Evolutionary conservation across 1,284 basidiomycete genomes (phyloP), one percentile per base, ranked within the genome.

Genomic region (Fomitopsis schrenkii): DNA sequence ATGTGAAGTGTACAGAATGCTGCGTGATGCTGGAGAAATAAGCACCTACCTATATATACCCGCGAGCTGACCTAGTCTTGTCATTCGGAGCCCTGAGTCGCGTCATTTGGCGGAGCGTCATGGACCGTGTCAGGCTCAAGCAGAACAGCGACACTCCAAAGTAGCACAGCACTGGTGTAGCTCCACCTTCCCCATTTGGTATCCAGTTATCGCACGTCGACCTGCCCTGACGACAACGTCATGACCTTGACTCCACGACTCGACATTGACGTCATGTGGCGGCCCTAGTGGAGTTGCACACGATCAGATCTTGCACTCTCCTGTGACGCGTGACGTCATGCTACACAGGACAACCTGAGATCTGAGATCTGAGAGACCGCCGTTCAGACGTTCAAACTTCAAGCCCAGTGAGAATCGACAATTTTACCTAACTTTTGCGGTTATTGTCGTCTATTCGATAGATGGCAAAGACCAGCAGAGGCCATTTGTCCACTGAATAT

Each of bases 321-420:
- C 9, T 38, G 33, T 15, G 44, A 56, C 52, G 59, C 59, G 54
- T 57, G 62, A 58, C 44, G 52, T 17, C 42, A 52, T 42, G 9
- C 4, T 38, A 12, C n/a, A 15, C 33, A 36, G 17, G 22, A 22
- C 22, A 22, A 22, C 22, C 22, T 22, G 22, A 22, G 22, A 22
- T 22, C 22, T 22, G 22, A 22, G 52, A 53, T 36, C 10, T 36
- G 7, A 36, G 35, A 22, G 1, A 22, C 22, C 22, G 22, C 22
- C 22, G 22, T 22, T 22, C 22, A 22, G 22, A 22, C 22, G 22
- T 22, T 22, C 22, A 22, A 22, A 22, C 22, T 22, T 22, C 22
- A 22, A n/a, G n/a, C n/a, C n/a, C n/a, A n/a, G n/a, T n/a, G n/a
- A n/a, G n/a, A n/a, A n/a, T n/a, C n/a, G n/a, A n/a, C n/a, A n/a